phyloP scores from a whole-genome alignment of 139 green algal species.

The Gonium pectorale region DNA sequence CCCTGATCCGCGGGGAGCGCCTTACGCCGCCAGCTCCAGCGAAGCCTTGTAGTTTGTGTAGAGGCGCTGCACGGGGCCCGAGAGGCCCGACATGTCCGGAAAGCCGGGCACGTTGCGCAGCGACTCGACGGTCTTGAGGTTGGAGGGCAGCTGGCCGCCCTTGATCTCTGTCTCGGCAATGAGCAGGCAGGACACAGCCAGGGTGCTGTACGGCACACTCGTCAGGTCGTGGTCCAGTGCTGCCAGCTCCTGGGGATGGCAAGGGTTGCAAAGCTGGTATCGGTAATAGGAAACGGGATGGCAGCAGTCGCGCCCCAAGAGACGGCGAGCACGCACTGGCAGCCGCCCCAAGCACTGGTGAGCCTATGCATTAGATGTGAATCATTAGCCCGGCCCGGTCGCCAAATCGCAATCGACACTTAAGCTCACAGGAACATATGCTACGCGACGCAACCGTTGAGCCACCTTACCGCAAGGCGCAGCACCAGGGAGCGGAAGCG shows the following conservation, averaged over 20 bases:
- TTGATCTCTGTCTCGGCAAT: slow-evolving; percentile 39
- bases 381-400: no score
- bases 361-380: no score
- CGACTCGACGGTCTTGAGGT: background rate
- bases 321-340: no score
- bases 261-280: no score
- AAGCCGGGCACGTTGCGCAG: background rate
- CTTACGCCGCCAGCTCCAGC: no score
- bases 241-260: slow-evolving; percentile 1
- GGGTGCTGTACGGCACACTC: background rate
- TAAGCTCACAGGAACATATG: background rate
- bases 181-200: slow-evolving; percentile 23
- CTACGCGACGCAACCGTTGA: no score
- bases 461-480: slow-evolving; percentile 5
- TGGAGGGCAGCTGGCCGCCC: background rate
- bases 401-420: background rate
- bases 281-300: no score
- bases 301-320: no score
- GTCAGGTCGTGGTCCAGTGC: slow-evolving; percentile 5
- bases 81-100: background rate
- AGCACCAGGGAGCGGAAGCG: background rate
- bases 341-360: no score
- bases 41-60: no score
- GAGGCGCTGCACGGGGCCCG: slow-evolving; percentile 5
- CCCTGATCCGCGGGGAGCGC: no score